Evolutionary conservation across 2,329 filamentous ascomycete genomes (phyloP), one percentile per base, ranked within the genome.

Genomic region (Hypoxylon sp.): DNA sequence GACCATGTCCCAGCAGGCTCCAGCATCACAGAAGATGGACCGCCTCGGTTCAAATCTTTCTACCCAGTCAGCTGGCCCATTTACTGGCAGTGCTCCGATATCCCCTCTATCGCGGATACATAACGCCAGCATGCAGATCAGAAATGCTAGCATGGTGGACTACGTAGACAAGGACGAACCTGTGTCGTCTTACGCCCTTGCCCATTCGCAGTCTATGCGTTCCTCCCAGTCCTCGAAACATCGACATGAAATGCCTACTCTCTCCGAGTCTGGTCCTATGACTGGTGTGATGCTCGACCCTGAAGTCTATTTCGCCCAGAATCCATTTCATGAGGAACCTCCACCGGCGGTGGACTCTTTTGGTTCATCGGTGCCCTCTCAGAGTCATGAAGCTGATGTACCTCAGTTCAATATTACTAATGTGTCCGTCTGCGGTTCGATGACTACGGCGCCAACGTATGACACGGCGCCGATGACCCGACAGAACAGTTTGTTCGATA

Each of bases 21-120:
- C 74, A 11, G 65, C 74, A 7, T 75, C 78, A 1, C 76, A 79
- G 29, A 75, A 76, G 65, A 85, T 85, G 83, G 77, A 79, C 70
- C 81, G 83, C 60, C 80, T 77, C 57, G 74, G 76, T 12, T 85
- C 83, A 39, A 81, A 77, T 68, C 75, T 78, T 30, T 81, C 81
- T 8, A 78, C 80, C 25, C 75, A 72, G 52, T 76, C 78, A 27
- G 79, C 74, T 39, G 75, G 78, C 48, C 79, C 81, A 34, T 83
- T 82, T 58, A 75, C 75, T 63, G 74, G 68, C 70, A 76, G 73
- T 32, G 73, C 74, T 48, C 76, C 76, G 58, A 75, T 81, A 67
- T 76, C 79, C 2, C 77, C 78, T 30, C 77, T 76, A 41, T 70
- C 75, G 19, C 71, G 70, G 51, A 71, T 72, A 32, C 73, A 74